Base-by-base conservation (phyloP, 345 rosid genomes). In the Punica granatum region DNA sequence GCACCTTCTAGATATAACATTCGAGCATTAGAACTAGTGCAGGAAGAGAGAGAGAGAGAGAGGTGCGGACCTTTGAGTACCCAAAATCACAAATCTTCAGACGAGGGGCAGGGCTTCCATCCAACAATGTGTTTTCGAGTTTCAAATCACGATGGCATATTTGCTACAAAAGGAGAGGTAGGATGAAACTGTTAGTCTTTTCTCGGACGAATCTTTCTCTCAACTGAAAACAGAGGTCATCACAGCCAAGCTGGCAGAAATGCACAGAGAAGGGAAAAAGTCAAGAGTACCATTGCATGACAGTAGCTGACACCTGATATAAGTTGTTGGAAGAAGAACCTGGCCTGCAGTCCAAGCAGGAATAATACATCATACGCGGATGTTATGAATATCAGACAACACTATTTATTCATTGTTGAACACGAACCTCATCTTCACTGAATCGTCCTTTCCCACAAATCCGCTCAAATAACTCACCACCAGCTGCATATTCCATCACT, bases 81-180 rank as follows among this genome's bases (percentile, higher is more conserved):
- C 99, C 99, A n/a, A 94, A 94, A 81, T 94, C 99, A 54, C 99
- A 94, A 58, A 94, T 90, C 83, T 94, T 94, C 71, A 94, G 76
- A 14, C 93, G 97, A 65, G 98, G 99, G 31, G 96, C 92, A 0
- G 96, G 89, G 73, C 98, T 94, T 67, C 99, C 99, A 77, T 94
- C 99, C 81, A 94, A 70, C 78, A 94, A 74, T 12, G 98, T 92
- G 75, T 94, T 94, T 79, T 94, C 99, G 69, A 94, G 78, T 76
- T 94, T 94, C 80, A 94, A 79, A 75, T 94, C 98, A 15, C 99
- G 83, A 70, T 94, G 99, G 84, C 98, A 94, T 67, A 94, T 90
- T 94, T 92, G 93, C 98, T 94, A 64, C 62, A 70, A 14, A 39
- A 60, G 42, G 60, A 66, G 12, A 0, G 19, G n/a, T 14, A 44